These are phyloP conservation scores for Sorghum bicolor DNA, from an alignment of 176 grass and related monocot species.

Conservation along the genomic window Sorghum_bicolor_NCBIv3 NC_012871.2:70972501-70973000, in stretches of 20 bases:
- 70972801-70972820: slow-evolving; percentile 81
- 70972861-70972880: slow-evolving; percentile 85
- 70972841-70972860: slow-evolving; percentile 82
- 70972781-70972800: slow-evolving; percentile 82
- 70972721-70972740: background rate
- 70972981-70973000: background rate
- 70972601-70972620: background rate
- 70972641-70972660: background rate
- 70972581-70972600: background rate
- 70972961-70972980: background rate
- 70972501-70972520: slow-evolving; percentile 89
- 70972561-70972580: slow-evolving; percentile 39
- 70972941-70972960: background rate
- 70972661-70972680: background rate
- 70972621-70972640: background rate
- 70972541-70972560: slow-evolving; percentile 93
- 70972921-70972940: slow-evolving; percentile 20
- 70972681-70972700: slow-evolving; percentile 19
- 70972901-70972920: slow-evolving; percentile 43
- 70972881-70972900: slow-evolving; percentile 97
- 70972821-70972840: slow-evolving; percentile 92
- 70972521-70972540: slow-evolving; percentile 92
- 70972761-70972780: slow-evolving; percentile 64
- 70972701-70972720: background rate
- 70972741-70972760: slow-evolving; percentile 89